These are phyloP conservation scores for Dothistroma pini DNA, from an alignment of 2,329 filamentous ascomycete genomes.

Conservation along the genomic window DNA sequence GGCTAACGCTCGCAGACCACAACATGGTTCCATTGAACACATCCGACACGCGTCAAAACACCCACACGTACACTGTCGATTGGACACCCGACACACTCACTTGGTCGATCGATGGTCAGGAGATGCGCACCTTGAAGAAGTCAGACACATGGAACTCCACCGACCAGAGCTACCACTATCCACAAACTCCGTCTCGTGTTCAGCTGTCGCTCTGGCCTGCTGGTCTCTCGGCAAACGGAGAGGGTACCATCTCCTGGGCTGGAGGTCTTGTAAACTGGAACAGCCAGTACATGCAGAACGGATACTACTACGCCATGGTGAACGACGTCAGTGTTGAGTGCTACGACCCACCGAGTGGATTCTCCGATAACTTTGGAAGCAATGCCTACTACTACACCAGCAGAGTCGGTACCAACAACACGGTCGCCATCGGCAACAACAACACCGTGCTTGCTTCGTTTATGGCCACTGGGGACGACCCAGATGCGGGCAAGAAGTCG, in stretches of 20 bases:
- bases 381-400: conserved; percentile 73
- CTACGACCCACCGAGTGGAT: conserved; percentile 75
- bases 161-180: conserved; percentile 76
- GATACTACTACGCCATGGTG: conserved; percentile 85
- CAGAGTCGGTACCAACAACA: conserved; percentile 65
- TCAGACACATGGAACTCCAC: conserved; percentile 83
- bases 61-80: conserved; percentile 87
- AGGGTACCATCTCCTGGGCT: conserved; percentile 87
- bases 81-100: conserved; percentile 84
- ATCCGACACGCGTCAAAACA: conserved; percentile 69
- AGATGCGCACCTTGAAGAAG: conserved; percentile 70
- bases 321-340: conserved; percentile 77
- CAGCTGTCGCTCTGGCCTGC: conserved; percentile 97
- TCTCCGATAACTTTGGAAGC: conserved; percentile 51
- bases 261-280: conserved; percentile 85
- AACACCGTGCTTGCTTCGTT: conserved; percentile 74
- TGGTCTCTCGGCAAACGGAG: conserved; percentile 70
- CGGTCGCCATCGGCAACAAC: conserved; percentile 71
- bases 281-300: conserved; percentile 72
- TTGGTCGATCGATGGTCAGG: conserved; percentile 81
- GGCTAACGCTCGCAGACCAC: conserved; percentile 54
- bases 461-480: conserved; percentile 74
- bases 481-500: conserved; percentile 40
- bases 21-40: conserved; percentile 69
- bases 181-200: conserved; percentile 85